Base-by-base conservation (phyloP, 495 filamentous ascomycete species). In the Bacidia rubella region DNA sequence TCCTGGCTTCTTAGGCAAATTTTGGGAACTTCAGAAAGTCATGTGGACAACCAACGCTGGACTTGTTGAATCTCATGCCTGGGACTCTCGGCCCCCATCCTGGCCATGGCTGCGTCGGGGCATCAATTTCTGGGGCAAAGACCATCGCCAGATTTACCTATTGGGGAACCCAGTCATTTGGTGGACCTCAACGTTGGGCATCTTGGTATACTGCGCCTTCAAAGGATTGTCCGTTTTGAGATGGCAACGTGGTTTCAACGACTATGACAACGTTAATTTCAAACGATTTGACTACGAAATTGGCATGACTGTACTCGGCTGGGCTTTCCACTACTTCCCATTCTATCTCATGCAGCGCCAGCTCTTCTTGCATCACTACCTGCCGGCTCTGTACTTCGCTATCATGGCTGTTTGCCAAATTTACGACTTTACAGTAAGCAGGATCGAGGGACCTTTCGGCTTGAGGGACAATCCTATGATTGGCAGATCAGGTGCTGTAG, bases 1-100 rank as follows among this genome's bases (percentile, higher is more conserved):
- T 59, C 92, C 92, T 19, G 92, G 92, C 12, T 97, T 98, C 75
- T 77, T 97, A 51, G 93, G 90, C 51, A 98, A 97, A 64, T 98
- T 98, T 72, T 95, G 87, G 86, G 92, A 98, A 69, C 73, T 98
- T n/a, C 90, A 98, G 66, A 88, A 87, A 67, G 93, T 98, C 38
- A 98, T 98, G 92, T 98, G 92, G 92, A 86, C 77, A 55, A 97
- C 93, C 12, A 98, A 98, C 62, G 92, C 92, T 27, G 93, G 92
- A 25, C 79, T 98, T 51, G 86, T 93, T 25, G 92, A 97, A 63
- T 94, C 88, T 38, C 92, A 98, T 62, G 86, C 89, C 47, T 98
- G 92, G 92, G 92, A 98, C 66, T 97, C 92, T 44, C 83, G 92
- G 27, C 92, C 92, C 11, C 80, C 81, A 15, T 90, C 87, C 19